phyloP scores from a whole-genome alignment of 306 rosid genomes.

The Corylus americana region DNA sequence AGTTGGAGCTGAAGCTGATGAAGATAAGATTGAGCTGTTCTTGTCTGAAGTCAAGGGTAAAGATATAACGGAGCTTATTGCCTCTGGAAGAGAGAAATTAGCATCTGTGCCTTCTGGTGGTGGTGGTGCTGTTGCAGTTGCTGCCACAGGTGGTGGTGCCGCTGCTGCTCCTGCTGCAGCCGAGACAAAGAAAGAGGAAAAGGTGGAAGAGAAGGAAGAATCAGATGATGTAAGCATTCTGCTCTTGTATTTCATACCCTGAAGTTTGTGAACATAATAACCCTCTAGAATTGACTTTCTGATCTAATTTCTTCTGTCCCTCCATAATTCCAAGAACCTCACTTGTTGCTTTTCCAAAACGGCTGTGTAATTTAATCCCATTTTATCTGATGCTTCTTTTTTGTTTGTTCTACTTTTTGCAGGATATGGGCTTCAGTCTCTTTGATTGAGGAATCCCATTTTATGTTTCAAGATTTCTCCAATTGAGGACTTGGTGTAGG shows the following conservation, averaged over 20 bases:
- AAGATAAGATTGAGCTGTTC: conserved; percentile 11
- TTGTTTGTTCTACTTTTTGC: background rate
- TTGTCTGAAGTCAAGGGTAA: conserved; percentile 13
- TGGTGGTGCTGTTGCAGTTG: conserved; percentile 6
- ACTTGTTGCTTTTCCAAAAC: background rate
- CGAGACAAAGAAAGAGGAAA: conserved; percentile 10
- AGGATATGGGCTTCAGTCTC: conserved; percentile 16
- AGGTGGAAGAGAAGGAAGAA: conserved; percentile 15
- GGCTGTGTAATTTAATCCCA: background rate
- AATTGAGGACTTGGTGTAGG: background rate
- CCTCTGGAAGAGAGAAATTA: conserved; percentile 8
- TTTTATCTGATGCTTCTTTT: background rate
- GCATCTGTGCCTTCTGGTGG: conserved; percentile 17
- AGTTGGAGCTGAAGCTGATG: conserved; percentile 9
- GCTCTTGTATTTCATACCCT: background rate
- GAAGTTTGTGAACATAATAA: background rate
- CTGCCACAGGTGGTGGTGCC: background rate
- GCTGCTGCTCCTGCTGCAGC: conserved; percentile 8
- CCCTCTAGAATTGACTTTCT: background rate
- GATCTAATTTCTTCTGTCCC: background rate
- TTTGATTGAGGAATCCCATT: background rate
- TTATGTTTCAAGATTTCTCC: background rate
- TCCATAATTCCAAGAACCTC: background rate
- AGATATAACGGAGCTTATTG: conserved; percentile 7
- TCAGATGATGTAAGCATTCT: conserved; percentile 12